Evolutionary conservation across 352 stramenopile genomes (phyloP).

Genomic region (Globisporangium solare): DNA sequence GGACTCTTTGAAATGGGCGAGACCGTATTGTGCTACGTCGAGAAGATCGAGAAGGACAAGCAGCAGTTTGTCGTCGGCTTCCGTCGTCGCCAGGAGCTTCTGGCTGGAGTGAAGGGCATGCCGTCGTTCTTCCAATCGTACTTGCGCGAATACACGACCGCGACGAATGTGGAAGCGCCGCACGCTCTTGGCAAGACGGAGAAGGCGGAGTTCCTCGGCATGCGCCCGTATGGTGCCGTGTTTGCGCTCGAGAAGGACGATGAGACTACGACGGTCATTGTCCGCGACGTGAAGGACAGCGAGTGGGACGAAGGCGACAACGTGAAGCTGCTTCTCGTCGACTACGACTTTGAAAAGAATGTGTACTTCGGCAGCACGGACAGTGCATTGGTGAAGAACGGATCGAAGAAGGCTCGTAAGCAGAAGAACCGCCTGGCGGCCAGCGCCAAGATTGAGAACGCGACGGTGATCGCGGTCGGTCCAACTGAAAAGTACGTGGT

Average conservation of each 20-base stretch:
- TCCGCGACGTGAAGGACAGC: conserved; percentile 32
- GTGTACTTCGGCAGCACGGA: conserved; percentile 65
- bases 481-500: conserved; percentile 59
- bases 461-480: conserved; percentile 49
- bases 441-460: conserved; percentile 34
- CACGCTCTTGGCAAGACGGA: conserved; percentile 66
- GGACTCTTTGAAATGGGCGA: conserved; percentile 83
- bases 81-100: conserved; percentile 29
- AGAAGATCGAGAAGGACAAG: conserved; percentile 71
- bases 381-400: conserved; percentile 42
- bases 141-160: conserved; percentile 30
- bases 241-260: conserved; percentile 73
- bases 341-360: conserved; percentile 86
- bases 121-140: conserved; percentile 55
- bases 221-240: conserved; percentile 82
- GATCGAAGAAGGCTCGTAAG: conserved; percentile 68
- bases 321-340: conserved; percentile 73
- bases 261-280: conserved; percentile 61
- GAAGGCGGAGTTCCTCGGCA: conserved; percentile 78
- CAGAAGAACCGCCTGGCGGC: conserved; percentile 44
- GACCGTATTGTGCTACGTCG: conserved; percentile 76
- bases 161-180: conserved; percentile 7
- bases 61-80: conserved; percentile 82
- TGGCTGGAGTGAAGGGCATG: conserved; percentile 29
- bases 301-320: conserved; percentile 54